A percentile compares a stretch with the other conserved stretches of the same genome.
Conservation (phyloP, 805 yeast genomes). For the Jamesozyma spencerorum region DNA sequence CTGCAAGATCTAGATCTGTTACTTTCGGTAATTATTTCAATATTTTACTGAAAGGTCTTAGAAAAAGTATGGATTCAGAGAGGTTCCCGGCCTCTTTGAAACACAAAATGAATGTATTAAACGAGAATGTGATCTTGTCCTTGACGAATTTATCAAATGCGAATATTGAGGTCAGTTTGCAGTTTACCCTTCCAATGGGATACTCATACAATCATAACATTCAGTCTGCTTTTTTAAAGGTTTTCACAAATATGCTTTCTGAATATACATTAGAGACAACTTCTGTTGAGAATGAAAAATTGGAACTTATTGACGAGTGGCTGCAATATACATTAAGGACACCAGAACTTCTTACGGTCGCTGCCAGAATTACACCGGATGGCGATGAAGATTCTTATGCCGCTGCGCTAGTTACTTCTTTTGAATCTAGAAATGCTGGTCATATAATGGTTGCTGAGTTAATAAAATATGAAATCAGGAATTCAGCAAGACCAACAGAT, state of each 20-base stretch:
- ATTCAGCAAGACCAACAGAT: conserved; percentile 55
- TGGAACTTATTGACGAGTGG: conserved; percentile 24
- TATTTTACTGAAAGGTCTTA: conserved; percentile 40
- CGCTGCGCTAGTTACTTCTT: conserved; percentile 49
- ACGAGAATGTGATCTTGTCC: conserved; percentile 55
- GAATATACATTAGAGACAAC: conserved; percentile 23
- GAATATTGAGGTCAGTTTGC: conserved; percentile 69
- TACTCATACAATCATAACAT: conserved; percentile 59
- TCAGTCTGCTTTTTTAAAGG: conserved; percentile 64
- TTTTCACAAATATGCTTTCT: conserved; percentile 57
- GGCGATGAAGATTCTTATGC: conserved; percentile 66
- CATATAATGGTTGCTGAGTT: conserved; percentile 44
- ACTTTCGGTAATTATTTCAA: conserved; percentile 65
- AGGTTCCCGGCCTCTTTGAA: conserved; percentile 32
- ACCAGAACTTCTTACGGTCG: conserved; percentile 40
- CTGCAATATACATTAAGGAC: conserved; percentile 29
- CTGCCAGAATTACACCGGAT: conserved; percentile 55
- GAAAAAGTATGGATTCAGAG: conserved; percentile 31
- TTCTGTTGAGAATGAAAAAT: conserved; percentile 22
- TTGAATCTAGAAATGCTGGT: conserved; percentile 36
- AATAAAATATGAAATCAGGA: conserved; percentile 52
- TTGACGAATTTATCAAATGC: conserved; percentile 61
- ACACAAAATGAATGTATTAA: conserved; percentile 48
- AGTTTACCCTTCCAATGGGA: conserved; percentile 68
- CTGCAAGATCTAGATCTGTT: conserved; percentile 46